Evolutionary conservation across 176 grass and related monocot genomes (phyloP).

Genomic region (Areca catechu): DNA sequence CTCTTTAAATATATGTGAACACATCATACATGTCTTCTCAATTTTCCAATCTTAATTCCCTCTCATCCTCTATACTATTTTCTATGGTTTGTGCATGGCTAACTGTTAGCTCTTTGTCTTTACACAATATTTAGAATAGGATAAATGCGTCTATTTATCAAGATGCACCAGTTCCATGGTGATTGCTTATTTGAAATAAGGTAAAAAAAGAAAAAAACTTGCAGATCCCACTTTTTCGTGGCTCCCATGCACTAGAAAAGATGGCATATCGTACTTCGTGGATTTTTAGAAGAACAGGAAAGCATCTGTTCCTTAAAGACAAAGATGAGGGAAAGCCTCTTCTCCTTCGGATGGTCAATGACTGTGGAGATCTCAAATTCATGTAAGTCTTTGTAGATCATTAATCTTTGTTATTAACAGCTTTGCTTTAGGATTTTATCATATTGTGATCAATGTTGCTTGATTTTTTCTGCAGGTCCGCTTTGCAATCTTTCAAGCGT

Average conservation of each 20-base stretch:
- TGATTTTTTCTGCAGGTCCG: constrained; percentile 48
- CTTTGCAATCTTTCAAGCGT: constrained; percentile 70
- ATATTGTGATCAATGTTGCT: not conserved
- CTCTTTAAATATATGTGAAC: too few relatives aligned
- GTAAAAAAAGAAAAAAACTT: too few relatives aligned
- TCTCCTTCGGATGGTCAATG: constrained; percentile 84
- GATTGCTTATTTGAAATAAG: not conserved
- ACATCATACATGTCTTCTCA: too few relatives aligned
- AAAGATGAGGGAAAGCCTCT: constrained; percentile 63
- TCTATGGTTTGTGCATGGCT: too few relatives aligned
- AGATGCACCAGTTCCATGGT: not conserved
- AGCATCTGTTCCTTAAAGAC: constrained; percentile 80
- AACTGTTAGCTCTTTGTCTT: too few relatives aligned
- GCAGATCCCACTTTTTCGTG: constrained; percentile 69
- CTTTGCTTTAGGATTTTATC: too few relatives aligned
- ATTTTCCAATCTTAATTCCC: too few relatives aligned
- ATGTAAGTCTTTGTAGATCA: constrained; percentile 39
- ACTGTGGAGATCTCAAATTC: constrained; percentile 58
- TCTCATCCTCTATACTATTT: too few relatives aligned
- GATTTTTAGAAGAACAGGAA: constrained; percentile 80
- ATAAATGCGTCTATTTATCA: too few relatives aligned
- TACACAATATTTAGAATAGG: too few relatives aligned
- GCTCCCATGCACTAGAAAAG: constrained; percentile 63
- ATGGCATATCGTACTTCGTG: constrained; percentile 51
- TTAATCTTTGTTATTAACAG: not conserved